Evolutionary conservation across 306 rosid species (phyloP).

Genomic region (Sicyos edulis): DNA sequence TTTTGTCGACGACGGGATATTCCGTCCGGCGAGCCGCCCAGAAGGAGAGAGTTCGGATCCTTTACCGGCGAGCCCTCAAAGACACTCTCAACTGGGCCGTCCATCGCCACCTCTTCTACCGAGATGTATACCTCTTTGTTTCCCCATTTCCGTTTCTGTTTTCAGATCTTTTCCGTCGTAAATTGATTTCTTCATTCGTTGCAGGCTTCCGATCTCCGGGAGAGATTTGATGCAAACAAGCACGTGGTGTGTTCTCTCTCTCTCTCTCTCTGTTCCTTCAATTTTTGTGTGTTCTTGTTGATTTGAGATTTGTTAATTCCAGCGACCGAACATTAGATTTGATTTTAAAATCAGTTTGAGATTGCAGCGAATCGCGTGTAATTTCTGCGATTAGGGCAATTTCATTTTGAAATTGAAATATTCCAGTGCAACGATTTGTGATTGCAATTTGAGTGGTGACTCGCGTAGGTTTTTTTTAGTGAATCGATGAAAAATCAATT

Average conservation of each 20-base stretch:
- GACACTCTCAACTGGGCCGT: conserved; percentile 97
- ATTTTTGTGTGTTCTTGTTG: background rate
- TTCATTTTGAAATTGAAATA: no score
- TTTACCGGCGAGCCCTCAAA: conserved; percentile 82
- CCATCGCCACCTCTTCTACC: conserved; percentile 93
- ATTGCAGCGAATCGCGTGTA: no score
- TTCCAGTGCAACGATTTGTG: no score
- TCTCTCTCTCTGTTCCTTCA: no score
- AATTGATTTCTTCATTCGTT: background rate
- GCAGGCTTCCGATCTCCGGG: conserved; percentile 83
- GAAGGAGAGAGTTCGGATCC: conserved; percentile 91
- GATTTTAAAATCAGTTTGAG: no score
- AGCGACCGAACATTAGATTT: no score
- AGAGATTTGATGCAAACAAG: conserved; percentile 64
- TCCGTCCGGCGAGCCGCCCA: conserved; percentile 86
- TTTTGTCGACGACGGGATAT: conserved; percentile 50
- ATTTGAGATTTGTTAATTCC: background rate
- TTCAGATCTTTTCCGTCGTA: background rate
- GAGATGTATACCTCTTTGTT: conserved; percentile 34
- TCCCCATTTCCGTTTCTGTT: background rate
- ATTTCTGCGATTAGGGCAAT: no score
- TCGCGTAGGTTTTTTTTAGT: no score
- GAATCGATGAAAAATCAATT: no score
- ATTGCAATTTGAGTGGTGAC: no score
- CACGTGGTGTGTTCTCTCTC: conserved; percentile 55